phyloP scores from a whole-genome alignment of 331 rosid species.

The Spiraea crenata region DNA sequence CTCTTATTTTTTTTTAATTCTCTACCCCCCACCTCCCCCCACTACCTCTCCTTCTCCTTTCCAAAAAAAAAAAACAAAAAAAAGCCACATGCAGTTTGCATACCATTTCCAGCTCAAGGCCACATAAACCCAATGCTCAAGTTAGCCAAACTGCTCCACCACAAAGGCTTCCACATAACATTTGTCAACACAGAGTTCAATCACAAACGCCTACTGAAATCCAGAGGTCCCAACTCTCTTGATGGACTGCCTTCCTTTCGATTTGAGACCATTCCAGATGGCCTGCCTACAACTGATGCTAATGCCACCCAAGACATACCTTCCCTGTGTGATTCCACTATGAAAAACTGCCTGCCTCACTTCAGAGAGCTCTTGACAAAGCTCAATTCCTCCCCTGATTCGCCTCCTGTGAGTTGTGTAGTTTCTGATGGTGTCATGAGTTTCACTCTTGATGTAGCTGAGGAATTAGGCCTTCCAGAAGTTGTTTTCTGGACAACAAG shows the following conservation, averaged over 20 bases:
- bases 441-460: constrained; percentile 53
- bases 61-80: too few species aligned
- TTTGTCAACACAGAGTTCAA: constrained; percentile 63
- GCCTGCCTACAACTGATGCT: constrained; percentile 40
- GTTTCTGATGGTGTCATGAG: constrained; percentile 63
- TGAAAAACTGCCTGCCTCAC: background rate
- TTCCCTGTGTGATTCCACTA: constrained; percentile 22
- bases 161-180: constrained; percentile 60
- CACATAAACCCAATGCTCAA: constrained; percentile 76
- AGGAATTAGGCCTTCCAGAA: constrained; percentile 43
- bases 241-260: constrained; percentile 51
- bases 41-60: too few species aligned
- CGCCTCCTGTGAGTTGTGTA: constrained; percentile 40
- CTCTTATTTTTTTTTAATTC: too few species aligned
- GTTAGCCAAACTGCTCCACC: constrained; percentile 57
- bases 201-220: constrained; percentile 62
- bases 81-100: constrained; percentile 70
- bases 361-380: constrained; percentile 20
- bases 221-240: constrained; percentile 54
- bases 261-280: constrained; percentile 64
- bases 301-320: constrained; percentile 24
- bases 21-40: too few species aligned
- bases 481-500: constrained; percentile 55
- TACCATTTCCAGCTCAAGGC: constrained; percentile 77
- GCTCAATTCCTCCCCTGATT: constrained; percentile 12